A percentile compares a stretch with the other conserved stretches of the same genome.
Conservation (phyloP, 179 eudicot species). For the Silene noctiflora region DNA sequence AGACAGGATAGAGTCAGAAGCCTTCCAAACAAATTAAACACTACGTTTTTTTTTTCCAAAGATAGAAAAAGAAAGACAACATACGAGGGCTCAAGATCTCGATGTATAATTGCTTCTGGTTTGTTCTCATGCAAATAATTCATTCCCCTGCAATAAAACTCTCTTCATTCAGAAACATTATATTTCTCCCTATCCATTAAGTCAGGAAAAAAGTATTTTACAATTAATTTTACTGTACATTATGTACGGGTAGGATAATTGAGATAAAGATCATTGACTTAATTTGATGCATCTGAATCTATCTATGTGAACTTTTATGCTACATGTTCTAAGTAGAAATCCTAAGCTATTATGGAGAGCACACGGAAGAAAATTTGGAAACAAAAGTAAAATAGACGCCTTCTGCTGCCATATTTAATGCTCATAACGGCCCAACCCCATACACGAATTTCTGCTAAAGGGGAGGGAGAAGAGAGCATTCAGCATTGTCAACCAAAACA, state of each 20-base stretch:
- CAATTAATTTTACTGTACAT: too few species aligned
- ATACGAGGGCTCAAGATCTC: conserved; percentile 53
- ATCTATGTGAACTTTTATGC: neutral
- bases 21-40: neutral
- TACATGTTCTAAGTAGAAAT: neutral
- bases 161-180: conserved; percentile 13
- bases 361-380: neutral
- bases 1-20: conserved; percentile 23
- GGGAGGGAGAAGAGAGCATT: neutral
- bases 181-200: neutral
- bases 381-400: neutral
- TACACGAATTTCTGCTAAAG: neutral
- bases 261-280: neutral
- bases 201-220: neutral
- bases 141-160: conserved; percentile 40
- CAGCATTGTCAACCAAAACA: conserved; percentile 6
- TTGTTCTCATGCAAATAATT: conserved; percentile 46
- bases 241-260: neutral
- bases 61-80: conserved; percentile 17
- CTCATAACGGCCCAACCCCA: neutral
- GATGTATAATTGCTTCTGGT: conserved; percentile 42
- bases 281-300: neutral
- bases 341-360: neutral
- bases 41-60: neutral
- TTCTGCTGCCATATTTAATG: neutral